Evolutionary conservation across 2,329 filamentous ascomycete species (phyloP), one percentile per base, ranked within the genome.

Genomic region (Xylogone sp.): DNA sequence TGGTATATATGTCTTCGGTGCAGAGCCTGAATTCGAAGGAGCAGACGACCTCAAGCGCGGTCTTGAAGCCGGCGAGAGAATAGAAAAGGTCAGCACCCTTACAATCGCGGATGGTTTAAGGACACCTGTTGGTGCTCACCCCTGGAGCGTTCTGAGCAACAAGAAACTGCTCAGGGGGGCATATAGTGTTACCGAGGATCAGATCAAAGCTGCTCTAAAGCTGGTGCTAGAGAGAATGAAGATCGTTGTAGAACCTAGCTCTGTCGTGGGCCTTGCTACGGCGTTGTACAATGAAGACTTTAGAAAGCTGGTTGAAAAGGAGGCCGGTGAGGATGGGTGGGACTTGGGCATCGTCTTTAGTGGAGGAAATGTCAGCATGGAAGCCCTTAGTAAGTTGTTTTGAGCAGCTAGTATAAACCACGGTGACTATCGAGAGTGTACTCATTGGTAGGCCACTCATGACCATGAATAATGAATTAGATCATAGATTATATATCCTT

Each of bases 31-130:
- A 20, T 90, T 87, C 64, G 71, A 95, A 64, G 92, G 90, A 46
- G 92, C 84, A 1, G 91, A 97, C 70, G 93, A 97, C 71, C 87
- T 81, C 34, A 78, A 83, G 54, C 75, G 89, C 2, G 90, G 90
- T 0, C 78, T 93, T 27, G 79, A 79, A 48, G 66, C 77, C 0
- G 85, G 87, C 0, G 59, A 71, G 59, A 77, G 91, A 12, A 77
- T 97, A 39, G 74, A 81, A 56, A 68, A 66, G 0, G 92, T 97
- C 19, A 83, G 80, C 60, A 83, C 86, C 1, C 75, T 93, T 16
- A 97, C 93, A 0, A 85, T 97, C 31, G 93, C 91, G 0, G 93
- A 97, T 69, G 93, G 93, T 0, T 71, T 97, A 65, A 78, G 93
- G 21, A 96, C 92, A 18, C 90, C 90, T 0, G 79, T 97, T 0